Percentiles rank a stretch among this genome's conserved stretches.
Conservation (phyloP, 2,329 filamentous ascomycete species). For the Sordariomycetes sp. region DNA sequence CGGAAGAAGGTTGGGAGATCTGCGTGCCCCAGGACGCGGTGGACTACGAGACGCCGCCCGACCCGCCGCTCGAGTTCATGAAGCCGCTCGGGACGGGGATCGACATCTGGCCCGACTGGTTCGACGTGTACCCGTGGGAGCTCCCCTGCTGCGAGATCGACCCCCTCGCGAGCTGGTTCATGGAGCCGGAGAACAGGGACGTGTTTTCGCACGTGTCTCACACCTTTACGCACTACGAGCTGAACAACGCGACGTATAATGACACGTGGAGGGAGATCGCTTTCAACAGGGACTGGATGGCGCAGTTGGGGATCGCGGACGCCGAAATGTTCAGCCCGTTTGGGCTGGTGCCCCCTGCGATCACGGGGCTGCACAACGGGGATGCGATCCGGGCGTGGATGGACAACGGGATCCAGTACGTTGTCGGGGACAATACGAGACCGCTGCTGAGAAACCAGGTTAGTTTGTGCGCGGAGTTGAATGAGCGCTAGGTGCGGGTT, state of each 20-base stretch:
- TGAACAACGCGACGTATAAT: constrained; percentile 49
- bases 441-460: constrained; percentile 36
- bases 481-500: not conserved
- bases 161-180: constrained; percentile 40
- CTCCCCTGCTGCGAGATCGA: constrained; percentile 37
- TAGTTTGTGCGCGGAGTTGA: not conserved
- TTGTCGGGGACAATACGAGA: constrained; percentile 53
- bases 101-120: constrained; percentile 38
- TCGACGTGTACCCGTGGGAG: constrained; percentile 38
- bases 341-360: constrained; percentile 51
- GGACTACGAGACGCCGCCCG: constrained; percentile 30
- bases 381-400: constrained; percentile 49
- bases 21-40: constrained; percentile 31
- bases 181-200: constrained; percentile 34
- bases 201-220: constrained; percentile 49
- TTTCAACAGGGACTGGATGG: constrained; percentile 50
- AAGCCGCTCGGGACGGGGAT: constrained; percentile 38
- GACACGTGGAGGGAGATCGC: constrained; percentile 46
- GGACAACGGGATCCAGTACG: constrained; percentile 45
- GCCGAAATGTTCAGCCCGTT: constrained; percentile 36
- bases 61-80: constrained; percentile 31
- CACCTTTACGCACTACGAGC: constrained; percentile 48
- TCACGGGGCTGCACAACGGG: constrained; percentile 53
- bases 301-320: constrained; percentile 36
- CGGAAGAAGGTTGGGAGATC: constrained; percentile 27